Evolutionary conservation across 768 basidiomycete genomes (phyloP), one percentile per base, ranked within the genome.

Genomic region (Suillus fuscotomentosus): DNA sequence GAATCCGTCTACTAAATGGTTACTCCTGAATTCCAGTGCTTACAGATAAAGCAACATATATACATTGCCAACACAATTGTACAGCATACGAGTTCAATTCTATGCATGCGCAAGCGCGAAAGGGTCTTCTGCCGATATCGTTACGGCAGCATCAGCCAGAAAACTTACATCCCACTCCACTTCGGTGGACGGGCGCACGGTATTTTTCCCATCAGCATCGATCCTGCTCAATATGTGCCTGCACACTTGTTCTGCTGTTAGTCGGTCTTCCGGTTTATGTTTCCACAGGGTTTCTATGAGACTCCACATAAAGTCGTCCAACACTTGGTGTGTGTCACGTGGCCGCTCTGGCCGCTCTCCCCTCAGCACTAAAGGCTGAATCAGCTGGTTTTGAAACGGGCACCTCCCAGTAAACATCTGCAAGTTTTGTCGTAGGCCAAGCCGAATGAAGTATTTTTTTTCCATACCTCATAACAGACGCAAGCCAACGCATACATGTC

Each of bases 401-500:
- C 0, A 3, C 9, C 15, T 63, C 9, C 63, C 63, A 24, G 60
- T 62, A 24, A 43, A 62, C 34, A 63, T 63, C 63, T 63, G 42
- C 56, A 34, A 61, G 7, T 34, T 45, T 11, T 43, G n/a, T 61
- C 11, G 17, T 61, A 62, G 22, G 13, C 20, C 24, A 36, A 24
- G 14, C 17, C 3, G 20, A n/a, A 27, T 7, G n/a, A 20, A 15
- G 5, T 54, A 20, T 9, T 7, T n/a, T 17, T 38, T 31, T 31
- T 34, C n/a, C 73, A 13, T 60, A 77, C 79, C 70, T 72, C 77
- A 41, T 80, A 81, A 47, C 77, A 77, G 2, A 80, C 79, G 60
- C 79, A 81, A 31, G 72, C 79, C 45, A 78, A 72, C 0, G 82
- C 76, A 64, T 82, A 82, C 61, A 83, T 72, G 62, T 83, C 81